phyloP scores from a whole-genome alignment of 176 grass and related monocot species.

The Zizania latifolia region DNA sequence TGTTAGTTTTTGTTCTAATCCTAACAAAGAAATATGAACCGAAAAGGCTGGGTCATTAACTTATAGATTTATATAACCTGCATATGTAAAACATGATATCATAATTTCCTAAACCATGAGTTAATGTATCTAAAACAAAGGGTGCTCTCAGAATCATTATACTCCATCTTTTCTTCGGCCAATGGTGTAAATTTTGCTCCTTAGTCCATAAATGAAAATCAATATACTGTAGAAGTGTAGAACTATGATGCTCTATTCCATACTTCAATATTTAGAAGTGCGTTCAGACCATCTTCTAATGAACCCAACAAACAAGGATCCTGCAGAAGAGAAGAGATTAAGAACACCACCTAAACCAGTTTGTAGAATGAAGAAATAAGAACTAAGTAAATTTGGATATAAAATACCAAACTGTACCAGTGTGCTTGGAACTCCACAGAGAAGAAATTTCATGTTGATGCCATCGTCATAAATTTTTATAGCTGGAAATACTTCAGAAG shows the following conservation, averaged over 20 bases:
- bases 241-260: constrained; percentile 6
- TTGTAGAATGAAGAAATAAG: neutral
- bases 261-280: constrained; percentile 96
- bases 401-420: constrained; percentile 47
- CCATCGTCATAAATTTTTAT: constrained; percentile 85
- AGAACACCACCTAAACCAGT: neutral
- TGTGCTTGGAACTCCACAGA: constrained; percentile 74
- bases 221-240: neutral
- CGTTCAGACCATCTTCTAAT: constrained; percentile 90
- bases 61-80: neutral
- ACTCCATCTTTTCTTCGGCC: neutral
- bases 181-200: constrained; percentile 2
- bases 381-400: constrained; percentile 24
- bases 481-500: constrained; percentile 54
- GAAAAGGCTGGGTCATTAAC: neutral
- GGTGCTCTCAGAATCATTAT: neutral
- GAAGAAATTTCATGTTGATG: constrained; percentile 76
- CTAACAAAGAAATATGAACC: neutral
- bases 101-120: constrained; percentile 12
- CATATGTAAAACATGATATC: neutral
- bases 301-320: constrained; percentile 79
- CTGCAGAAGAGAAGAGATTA: constrained; percentile 37
- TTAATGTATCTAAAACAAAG: constrained; percentile 6
- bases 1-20: neutral
- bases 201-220: constrained; percentile 18